Conservation (phyloP, 2,329 filamentous ascomycete species). For the Thelonectria discophora region DNA sequence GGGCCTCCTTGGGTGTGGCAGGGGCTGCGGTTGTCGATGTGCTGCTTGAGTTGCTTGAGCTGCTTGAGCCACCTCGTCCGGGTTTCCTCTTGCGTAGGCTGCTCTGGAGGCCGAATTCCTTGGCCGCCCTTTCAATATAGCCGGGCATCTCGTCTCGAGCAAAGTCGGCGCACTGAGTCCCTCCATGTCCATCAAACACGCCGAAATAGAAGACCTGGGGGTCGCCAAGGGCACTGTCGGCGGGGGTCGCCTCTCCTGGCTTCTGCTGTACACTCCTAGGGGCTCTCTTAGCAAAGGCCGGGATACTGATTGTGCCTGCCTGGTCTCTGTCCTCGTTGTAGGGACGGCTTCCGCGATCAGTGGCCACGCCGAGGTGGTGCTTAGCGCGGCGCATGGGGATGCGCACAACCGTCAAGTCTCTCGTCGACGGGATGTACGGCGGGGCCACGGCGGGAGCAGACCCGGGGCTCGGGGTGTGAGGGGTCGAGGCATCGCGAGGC, state of each 20-base stretch:
- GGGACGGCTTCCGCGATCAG: constrained; percentile 81
- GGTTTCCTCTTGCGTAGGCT: constrained; percentile 66
- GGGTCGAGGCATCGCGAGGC: constrained; percentile 83
- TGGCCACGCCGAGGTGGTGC: constrained; percentile 88
- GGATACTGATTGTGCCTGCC: constrained; percentile 91
- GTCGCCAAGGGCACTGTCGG: constrained; percentile 83
- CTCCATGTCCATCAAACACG: constrained; percentile 96
- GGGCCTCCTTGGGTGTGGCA: constrained; percentile 39
- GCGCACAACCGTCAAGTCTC: constrained; percentile 91
- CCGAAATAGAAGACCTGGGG: constrained; percentile 98
- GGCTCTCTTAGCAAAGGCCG: constrained; percentile 86
- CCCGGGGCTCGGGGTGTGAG: constrained; percentile 69
- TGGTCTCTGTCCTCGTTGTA: constrained; percentile 97
- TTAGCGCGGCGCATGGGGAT: constrained; percentile 94
- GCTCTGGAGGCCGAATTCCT: constrained; percentile 79
- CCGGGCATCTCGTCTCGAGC: constrained; percentile 83
- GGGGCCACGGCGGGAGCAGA: constrained; percentile 67
- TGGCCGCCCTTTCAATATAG: constrained; percentile 85
- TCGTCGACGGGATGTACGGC: constrained; percentile 62
- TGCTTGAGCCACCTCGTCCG: constrained; percentile 38
- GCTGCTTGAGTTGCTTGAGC: constrained; percentile 7
- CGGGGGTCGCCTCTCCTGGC: constrained; percentile 69
- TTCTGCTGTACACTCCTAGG: constrained; percentile 70
- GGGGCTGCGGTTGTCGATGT: constrained; percentile 28
- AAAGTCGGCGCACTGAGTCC: constrained; percentile 87